Base-by-base conservation (phyloP, 2,329 filamentous ascomycete species). In the Aspergillus ustus region DNA sequence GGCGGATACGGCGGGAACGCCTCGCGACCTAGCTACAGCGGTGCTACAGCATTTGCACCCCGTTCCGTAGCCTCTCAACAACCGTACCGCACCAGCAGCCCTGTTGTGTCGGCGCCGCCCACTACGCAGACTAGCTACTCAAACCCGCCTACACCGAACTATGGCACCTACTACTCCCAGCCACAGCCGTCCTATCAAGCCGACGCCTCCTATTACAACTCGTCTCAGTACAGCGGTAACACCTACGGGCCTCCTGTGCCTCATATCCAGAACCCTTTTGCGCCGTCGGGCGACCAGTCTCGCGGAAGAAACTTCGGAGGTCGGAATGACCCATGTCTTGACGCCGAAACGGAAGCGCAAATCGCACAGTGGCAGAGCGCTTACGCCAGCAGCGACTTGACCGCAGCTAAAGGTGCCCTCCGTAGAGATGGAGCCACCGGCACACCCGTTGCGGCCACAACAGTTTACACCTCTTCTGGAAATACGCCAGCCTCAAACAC, bases 331-430 rank as follows among this genome's bases (percentile, higher is more conserved):
- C 66, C 77, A 9, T 78, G 75, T 34, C 76, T 85, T 55, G 87
- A 97, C 70, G 87, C 92, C 3, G 92, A 97, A 68, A 90, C 92
- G 81, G 92, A 95, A 61, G 92, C 92, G 31, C 92, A 96, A 76
- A 93, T 97, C 64, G 93, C 93, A 52, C 91, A 96, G 77, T 97
- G 94, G 92, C 93, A 96, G 78, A 94, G 90, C 77, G 92, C 93
- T 28, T 97, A 97, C 77, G 86, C 88, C 65, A 84, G 83, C 53
- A 89, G 90, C 53, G 81, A 83, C 11, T 73, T 74, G 40, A 69
- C 75, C 17, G 67, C 72, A 20, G 70, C 75, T 11, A 73, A 72
- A 56, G 71, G 66, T 55, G 75, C 73, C 59, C 82, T 77, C 52
- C 81, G 80, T 64, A 74, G 75, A 11, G 75, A 80, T 1, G 80